Base-by-base conservation (phyloP, 2,329 filamentous ascomycete species). In the Ophiostoma himal-ulmi region DNA sequence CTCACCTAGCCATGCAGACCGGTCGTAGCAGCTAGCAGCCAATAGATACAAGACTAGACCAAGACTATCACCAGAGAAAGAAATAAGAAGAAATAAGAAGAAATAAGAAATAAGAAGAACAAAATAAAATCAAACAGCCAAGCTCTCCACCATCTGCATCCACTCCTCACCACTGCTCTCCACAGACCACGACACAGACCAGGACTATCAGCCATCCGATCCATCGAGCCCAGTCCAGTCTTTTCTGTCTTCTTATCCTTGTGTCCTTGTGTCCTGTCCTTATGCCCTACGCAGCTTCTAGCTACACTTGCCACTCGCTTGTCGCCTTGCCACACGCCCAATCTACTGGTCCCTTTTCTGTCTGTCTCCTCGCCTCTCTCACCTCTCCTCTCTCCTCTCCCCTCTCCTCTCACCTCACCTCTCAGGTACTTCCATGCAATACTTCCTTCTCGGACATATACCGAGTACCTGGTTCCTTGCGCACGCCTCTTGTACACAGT, bases 381-480 rank as follows among this genome's bases (percentile, higher is more conserved):
- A 1, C 3, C 26, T 57, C 52, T 57, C 2, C 1, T n/a, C 39
- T 54, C 14, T 5, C 1, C 17, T 37, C 57, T 26, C 37, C 1
- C 22, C 30, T 7, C 26, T 26, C 44, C 52, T 57, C 52, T 57
- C 6, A 26, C n/a, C 20, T 34, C 48, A 13, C 10, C 39, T 54
- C 48, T 5, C 6, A 54, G n/a, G 52, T 57, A 57, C 52, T 13
- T 48, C 3, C 44, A 14, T 57, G 26, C 11, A 57, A 26, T 57
- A 22, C 22, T 57, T 26, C 52, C 52, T 57, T 57, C 52, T 57
- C 52, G 52, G 52, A 14, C n/a, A 57, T 57, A 57, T 57, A 57
- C 52, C 52, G 52, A 26, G 30, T 26, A 22, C 52, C 52, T 26
- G 52, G 52, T 14, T 26, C n/a, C n/a, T 57, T 54, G 20, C n/a